These are phyloP conservation scores for Trichoderma sp. DNA, from an alignment of 2,329 filamentous ascomycete genomes.

Conservation along the genomic window DNA sequence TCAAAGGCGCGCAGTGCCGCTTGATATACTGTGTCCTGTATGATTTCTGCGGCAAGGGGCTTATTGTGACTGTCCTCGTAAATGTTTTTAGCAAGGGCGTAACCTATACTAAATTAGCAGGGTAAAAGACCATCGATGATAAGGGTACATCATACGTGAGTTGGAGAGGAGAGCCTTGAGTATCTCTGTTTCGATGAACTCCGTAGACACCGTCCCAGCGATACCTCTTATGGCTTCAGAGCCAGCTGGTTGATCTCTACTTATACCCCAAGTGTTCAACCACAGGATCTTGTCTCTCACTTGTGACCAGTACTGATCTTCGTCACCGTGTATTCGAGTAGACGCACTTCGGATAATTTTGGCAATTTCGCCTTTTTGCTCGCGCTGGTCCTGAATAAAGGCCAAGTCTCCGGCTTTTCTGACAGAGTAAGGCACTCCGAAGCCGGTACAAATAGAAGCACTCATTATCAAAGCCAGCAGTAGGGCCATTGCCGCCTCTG, in stretches of 20 bases:
- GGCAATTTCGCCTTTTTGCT: slow-evolving; percentile 64
- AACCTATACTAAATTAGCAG: slow-evolving; percentile 51
- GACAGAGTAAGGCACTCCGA: slow-evolving; percentile 55
- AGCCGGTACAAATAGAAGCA: slow-evolving; percentile 58
- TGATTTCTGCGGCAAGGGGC: slow-evolving; percentile 53
- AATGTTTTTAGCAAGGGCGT: slow-evolving; percentile 64
- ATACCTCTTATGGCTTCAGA: slow-evolving; percentile 60
- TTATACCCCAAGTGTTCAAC: slow-evolving; percentile 72
- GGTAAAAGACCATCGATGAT: background rate
- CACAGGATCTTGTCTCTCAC: slow-evolving; percentile 69
- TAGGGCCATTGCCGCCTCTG: slow-evolving; percentile 57
- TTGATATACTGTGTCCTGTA: slow-evolving; percentile 65
- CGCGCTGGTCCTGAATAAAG: slow-evolving; percentile 64
- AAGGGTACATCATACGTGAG: slow-evolving; percentile 53
- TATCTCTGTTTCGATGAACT: slow-evolving; percentile 70
- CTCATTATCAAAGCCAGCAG: slow-evolving; percentile 67
- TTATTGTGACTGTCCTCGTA: slow-evolving; percentile 57
- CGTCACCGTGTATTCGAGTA: slow-evolving; percentile 56
- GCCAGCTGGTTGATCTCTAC: slow-evolving; percentile 26
- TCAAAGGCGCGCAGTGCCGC: slow-evolving; percentile 75
- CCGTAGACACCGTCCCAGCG: slow-evolving; percentile 62
- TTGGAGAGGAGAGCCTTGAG: slow-evolving; percentile 68
- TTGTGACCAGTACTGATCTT: slow-evolving; percentile 66
- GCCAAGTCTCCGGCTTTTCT: slow-evolving; percentile 64
- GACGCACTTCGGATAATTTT: slow-evolving; percentile 61